These are phyloP conservation scores for Berberis vulgaris DNA, from an alignment of 164 flowering plant species.

Conservation along the genomic window DNA sequence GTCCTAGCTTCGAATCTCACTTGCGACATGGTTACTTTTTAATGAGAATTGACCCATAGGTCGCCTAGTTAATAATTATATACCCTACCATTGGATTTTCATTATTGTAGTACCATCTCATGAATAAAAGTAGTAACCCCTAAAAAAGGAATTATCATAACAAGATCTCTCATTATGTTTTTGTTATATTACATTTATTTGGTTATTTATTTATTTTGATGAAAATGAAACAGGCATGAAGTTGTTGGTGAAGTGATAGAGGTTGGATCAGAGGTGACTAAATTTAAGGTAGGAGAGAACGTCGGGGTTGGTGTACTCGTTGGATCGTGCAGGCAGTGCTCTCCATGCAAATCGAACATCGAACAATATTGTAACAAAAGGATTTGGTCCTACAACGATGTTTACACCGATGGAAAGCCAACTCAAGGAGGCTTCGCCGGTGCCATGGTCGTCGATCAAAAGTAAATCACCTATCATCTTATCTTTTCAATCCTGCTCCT, in stretches of 20 bases:
- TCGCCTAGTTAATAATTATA: no score
- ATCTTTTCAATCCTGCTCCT: constrained; percentile 6
- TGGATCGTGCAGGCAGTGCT: constrained; percentile 27
- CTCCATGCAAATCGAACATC: constrained; percentile 53
- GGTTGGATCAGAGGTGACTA: constrained; percentile 11
- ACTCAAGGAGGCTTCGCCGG: constrained; percentile 90
- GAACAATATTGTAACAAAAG: constrained; percentile 92
- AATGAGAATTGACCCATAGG: no score
- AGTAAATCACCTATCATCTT: constrained; percentile 28
- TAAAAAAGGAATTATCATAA: no score
- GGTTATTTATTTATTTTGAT: neutral
- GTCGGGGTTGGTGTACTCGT: constrained; percentile 11
- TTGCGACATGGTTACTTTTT: no score
- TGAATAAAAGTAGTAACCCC: no score
- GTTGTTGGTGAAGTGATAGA: constrained; percentile 11
- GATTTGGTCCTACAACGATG: constrained; percentile 88
- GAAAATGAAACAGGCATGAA: constrained; percentile 8
- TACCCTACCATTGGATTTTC: no score
- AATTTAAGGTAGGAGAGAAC: constrained; percentile 9
- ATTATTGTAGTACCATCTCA: no score
- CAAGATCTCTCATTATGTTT: neutral
- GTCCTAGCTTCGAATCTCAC: no score
- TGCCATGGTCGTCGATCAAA: constrained; percentile 71
- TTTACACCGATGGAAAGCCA: constrained; percentile 77
- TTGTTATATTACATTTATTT: neutral